Conservation (phyloP, 139 green algal genomes). For the Chlorella sorokiniana region DNA sequence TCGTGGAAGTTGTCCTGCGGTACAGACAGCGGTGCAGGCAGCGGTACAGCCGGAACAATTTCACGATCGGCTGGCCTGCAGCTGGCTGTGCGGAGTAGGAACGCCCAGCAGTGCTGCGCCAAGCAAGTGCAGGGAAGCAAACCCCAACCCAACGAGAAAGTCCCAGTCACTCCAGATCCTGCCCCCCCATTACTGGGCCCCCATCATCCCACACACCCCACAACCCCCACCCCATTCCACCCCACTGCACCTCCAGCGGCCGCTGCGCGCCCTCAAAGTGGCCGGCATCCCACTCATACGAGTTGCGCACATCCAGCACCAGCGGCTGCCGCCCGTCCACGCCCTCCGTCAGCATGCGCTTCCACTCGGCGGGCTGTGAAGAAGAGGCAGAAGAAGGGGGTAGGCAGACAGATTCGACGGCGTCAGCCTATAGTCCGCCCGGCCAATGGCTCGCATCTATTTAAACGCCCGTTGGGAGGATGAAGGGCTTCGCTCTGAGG, state of each 20-base stretch:
- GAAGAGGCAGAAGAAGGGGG: not conserved
- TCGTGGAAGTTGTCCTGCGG: conserved; percentile 89
- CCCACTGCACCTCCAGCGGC: conserved; percentile 56
- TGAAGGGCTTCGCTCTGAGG: too few relatives aligned
- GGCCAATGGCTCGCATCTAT: not conserved
- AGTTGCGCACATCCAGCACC: conserved; percentile 96
- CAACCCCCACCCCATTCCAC: not conserved
- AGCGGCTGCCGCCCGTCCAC: conserved; percentile 44
- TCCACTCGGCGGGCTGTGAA: conserved; percentile 68
- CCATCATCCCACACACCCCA: too few relatives aligned
- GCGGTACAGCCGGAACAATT: not conserved
- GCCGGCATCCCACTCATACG: conserved; percentile 98
- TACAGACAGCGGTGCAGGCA: not conserved
- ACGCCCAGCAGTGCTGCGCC: too few relatives aligned
- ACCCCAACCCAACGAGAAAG: not conserved
- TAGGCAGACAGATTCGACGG: not conserved
- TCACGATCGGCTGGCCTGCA: too few relatives aligned
- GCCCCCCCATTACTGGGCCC: too few relatives aligned
- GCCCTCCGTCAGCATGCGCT: conserved; percentile 64
- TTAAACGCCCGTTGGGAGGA: too few relatives aligned
- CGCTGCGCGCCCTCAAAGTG: conserved; percentile 90
- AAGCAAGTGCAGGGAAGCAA: not conserved
- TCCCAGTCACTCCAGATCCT: not conserved
- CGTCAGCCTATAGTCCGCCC: too few relatives aligned
- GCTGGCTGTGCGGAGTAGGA: too few relatives aligned